A percentile compares a stretch with the other conserved stretches of the same genome.
Conservation (phyloP, 108 stramenopile species). For the Thalassiosira profunda region DNA sequence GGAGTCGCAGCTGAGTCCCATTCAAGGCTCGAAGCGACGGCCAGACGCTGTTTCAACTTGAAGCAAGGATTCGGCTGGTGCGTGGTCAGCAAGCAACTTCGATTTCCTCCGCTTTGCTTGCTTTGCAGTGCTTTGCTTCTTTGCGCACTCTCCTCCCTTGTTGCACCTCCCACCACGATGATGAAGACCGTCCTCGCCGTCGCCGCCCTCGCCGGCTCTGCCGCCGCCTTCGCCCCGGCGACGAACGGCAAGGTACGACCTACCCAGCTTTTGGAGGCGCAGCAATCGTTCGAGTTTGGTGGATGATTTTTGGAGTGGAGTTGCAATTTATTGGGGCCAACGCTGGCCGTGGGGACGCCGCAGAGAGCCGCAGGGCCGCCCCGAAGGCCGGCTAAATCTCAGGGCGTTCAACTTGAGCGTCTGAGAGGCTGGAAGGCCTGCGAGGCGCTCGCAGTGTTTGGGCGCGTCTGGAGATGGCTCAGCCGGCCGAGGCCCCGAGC, state of each 20-base stretch:
- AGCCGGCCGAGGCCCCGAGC: too few relatives aligned
- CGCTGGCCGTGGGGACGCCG: too few relatives aligned
- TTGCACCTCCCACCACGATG: too few relatives aligned
- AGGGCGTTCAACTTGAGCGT: background rate
- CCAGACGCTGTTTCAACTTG: too few relatives aligned
- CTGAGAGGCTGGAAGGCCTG: background rate
- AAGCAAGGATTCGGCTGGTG: too few relatives aligned
- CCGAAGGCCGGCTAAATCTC: background rate
- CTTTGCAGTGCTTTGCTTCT: too few relatives aligned
- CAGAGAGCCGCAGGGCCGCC: background rate
- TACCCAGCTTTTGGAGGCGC: background rate
- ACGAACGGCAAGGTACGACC: constrained; percentile 34
- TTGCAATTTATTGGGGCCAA: constrained; percentile 9
- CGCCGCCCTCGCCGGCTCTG: constrained; percentile 53
- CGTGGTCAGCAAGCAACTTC: too few relatives aligned
- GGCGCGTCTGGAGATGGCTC: too few relatives aligned
- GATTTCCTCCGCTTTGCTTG: too few relatives aligned
- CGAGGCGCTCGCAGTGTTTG: background rate
- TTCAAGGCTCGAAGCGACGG: too few relatives aligned
- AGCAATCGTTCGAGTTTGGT: background rate
- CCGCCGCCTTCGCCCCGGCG: constrained; percentile 60
- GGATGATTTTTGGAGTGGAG: constrained; percentile 12
- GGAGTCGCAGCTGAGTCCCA: too few relatives aligned
- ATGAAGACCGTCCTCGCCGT: constrained; percentile 65
- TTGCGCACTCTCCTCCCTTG: too few relatives aligned